A percentile compares a stretch with the other conserved stretches of the same genome.
Evolutionary conservation across 345 rosid species (phyloP).

Genomic region (Eucalyptus guilfoylei): DNA sequence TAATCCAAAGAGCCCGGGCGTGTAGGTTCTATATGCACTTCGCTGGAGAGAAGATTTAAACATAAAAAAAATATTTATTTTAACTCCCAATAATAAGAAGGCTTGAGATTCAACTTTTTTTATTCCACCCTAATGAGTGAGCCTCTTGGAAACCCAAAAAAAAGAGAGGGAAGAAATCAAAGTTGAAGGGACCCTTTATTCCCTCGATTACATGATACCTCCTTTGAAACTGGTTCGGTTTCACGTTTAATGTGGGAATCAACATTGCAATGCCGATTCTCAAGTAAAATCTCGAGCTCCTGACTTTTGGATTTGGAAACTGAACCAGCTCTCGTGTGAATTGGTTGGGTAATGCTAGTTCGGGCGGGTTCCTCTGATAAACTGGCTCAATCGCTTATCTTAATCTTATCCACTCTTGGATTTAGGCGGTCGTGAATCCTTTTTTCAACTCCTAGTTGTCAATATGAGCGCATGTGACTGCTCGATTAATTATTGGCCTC

Average conservation of each 20-base stretch:
- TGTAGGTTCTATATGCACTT: background rate
- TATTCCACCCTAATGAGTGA: background rate
- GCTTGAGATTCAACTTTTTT: background rate
- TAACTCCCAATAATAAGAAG: background rate
- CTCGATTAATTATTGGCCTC: background rate
- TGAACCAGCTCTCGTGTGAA: background rate
- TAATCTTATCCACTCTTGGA: background rate
- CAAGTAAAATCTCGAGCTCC: accelerated
- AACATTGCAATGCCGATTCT: too few species aligned
- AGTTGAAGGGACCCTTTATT: background rate
- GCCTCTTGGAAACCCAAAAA: background rate
- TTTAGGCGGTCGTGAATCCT: too few species aligned
- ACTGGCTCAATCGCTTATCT: accelerated
- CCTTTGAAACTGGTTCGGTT: background rate
- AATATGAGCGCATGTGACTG: background rate
- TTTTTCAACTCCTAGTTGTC: background rate
- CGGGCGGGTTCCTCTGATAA: accelerated
- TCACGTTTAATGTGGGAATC: background rate
- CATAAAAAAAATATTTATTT: background rate
- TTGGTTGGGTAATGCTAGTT: background rate
- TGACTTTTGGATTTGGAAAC: background rate
- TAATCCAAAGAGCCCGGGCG: background rate
- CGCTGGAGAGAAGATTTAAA: background rate
- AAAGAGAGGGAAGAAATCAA: too few species aligned
- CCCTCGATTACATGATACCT: background rate